Evolutionary conservation across 768 basidiomycete genomes (phyloP).

Genomic region (Naganishia kalamii): DNA sequence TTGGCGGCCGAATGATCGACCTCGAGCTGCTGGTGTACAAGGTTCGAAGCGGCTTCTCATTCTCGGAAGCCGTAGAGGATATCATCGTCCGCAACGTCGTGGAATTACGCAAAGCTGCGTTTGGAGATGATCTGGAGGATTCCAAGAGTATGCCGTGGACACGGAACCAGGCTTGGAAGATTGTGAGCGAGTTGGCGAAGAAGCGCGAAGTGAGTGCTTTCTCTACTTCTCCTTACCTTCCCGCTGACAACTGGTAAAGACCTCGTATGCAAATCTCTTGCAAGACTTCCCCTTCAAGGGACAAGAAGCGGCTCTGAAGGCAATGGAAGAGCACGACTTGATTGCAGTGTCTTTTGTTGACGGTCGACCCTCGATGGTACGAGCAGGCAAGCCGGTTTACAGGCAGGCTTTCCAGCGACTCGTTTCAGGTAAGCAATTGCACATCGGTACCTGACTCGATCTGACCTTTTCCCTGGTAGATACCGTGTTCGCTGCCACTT

Average conservation of each 20-base stretch:
- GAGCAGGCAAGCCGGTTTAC: slow-evolving; percentile 85
- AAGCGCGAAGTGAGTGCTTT: slow-evolving; percentile 50
- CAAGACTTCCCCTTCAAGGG: slow-evolving; percentile 84
- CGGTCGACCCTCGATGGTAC: slow-evolving; percentile 76
- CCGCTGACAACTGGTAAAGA: slow-evolving; percentile 49
- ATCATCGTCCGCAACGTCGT: slow-evolving; percentile 71
- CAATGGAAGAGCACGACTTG: slow-evolving; percentile 77
- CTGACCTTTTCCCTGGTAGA: slow-evolving; percentile 50
- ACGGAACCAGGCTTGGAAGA: slow-evolving; percentile 76
- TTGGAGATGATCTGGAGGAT: slow-evolving; percentile 87
- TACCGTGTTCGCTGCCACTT: slow-evolving; percentile 67
- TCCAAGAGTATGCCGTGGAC: slow-evolving; percentile 77
- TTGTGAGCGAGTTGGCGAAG: slow-evolving; percentile 67
- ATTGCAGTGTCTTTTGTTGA: slow-evolving; percentile 72
- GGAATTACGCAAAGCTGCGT: slow-evolving; percentile 82
- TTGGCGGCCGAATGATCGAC: slow-evolving; percentile 88
- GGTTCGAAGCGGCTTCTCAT: slow-evolving; percentile 63
- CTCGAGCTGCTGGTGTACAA: slow-evolving; percentile 80
- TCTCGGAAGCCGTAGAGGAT: slow-evolving; percentile 81
- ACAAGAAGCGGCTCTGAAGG: slow-evolving; percentile 70
- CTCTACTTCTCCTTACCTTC: neutral
- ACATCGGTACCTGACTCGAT: neutral
- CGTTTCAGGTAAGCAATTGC: slow-evolving; percentile 57
- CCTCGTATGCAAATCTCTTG: slow-evolving; percentile 74
- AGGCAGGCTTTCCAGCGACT: slow-evolving; percentile 76